Conservation (phyloP, 345 rosid genomes). For the Gossypium mustelinum region DNA sequence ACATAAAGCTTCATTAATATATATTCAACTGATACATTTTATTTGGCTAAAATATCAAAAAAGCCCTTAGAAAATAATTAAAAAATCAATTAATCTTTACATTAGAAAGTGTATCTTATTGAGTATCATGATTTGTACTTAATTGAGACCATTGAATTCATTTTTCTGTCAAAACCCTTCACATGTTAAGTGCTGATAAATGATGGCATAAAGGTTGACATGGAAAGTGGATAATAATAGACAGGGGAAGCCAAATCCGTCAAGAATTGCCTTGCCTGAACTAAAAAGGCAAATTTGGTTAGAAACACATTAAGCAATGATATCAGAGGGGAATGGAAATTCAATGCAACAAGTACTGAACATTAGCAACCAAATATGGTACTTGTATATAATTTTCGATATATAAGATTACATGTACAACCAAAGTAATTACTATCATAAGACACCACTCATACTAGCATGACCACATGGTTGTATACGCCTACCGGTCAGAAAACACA, state of each 20-base stretch:
- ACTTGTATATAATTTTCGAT: conserved; percentile 10
- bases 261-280: not conserved
- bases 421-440: not conserved
- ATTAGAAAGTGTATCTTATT: no score
- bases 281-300: not conserved
- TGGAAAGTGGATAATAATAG: no score
- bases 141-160: no score
- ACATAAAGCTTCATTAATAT: no score
- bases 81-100: no score
- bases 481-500: conserved; percentile 11
- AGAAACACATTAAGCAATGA: not conserved
- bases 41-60: no score
- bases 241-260: not conserved
- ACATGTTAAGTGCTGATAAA: no score
- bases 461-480: conserved; percentile 10
- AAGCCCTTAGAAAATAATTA: no score
- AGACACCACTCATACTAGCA: conserved; percentile 5
- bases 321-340: not conserved
- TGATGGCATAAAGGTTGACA: no score
- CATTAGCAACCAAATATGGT: not conserved
- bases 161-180: no score
- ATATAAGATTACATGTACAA: conserved; percentile 23
- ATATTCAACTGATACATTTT: no score
- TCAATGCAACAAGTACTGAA: not conserved
- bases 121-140: no score